Evolutionary conservation across 768 basidiomycete genomes (phyloP).

Genomic region (Coprinopsis marcescibilis): DNA sequence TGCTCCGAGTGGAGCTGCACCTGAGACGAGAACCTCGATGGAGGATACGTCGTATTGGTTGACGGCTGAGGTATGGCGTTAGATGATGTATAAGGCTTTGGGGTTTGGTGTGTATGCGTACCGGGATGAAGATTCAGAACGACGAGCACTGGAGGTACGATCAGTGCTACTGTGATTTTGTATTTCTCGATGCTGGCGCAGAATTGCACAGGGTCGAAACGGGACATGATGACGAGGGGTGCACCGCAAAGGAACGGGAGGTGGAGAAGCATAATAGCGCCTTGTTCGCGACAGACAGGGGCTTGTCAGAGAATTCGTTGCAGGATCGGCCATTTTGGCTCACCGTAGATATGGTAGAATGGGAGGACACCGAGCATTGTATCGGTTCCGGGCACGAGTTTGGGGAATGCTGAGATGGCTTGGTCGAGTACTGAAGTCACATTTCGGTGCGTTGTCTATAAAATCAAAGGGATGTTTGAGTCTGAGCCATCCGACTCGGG

Average conservation of each 20-base stretch:
- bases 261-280: conserved; percentile 36
- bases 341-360: conserved; percentile 23
- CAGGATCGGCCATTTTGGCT: not conserved
- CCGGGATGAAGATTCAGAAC: no score
- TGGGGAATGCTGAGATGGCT: conserved; percentile 26
- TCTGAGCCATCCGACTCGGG: no score
- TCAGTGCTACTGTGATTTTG: conserved; percentile 34
- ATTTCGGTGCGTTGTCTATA: conserved; percentile 27
- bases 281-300: no score
- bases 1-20: no score
- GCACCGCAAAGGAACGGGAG: conserved; percentile 35
- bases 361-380: conserved; percentile 47
- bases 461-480: not conserved
- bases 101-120: no score
- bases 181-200: conserved; percentile 49
- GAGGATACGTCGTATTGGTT: no score
- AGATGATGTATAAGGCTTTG: no score
- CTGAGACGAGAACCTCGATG: no score
- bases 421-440: conserved; percentile 41
- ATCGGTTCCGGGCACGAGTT: conserved; percentile 29
- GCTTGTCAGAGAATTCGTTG: not conserved
- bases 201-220: conserved; percentile 52
- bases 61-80: no score
- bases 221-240: conserved; percentile 40
- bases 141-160: no score